Evolutionary conservation across 2,329 filamentous ascomycete genomes (phyloP).

Genomic region (Epichloe uncinata): DNA sequence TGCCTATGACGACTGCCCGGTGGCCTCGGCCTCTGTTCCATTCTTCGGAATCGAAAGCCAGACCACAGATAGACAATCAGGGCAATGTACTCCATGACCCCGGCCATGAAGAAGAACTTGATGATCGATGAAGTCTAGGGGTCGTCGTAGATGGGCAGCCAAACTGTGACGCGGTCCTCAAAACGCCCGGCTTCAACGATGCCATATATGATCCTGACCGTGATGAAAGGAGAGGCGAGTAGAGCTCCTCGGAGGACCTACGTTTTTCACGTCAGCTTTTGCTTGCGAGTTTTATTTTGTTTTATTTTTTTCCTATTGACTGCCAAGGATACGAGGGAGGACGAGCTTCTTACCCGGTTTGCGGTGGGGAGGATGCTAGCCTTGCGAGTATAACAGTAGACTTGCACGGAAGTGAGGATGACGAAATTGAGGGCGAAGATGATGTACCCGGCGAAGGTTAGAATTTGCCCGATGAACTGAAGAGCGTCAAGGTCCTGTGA

Average conservation of each 20-base stretch:
- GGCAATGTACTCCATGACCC: conserved; percentile 9
- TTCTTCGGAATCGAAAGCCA: conserved; percentile 7
- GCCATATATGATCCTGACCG: conserved; percentile 11
- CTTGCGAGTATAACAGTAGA: conserved; percentile 7
- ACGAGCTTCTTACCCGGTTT: conserved; percentile 5
- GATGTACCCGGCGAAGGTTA: conserved; percentile 12
- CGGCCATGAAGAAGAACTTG: conserved; percentile 7
- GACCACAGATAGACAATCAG: conserved; percentile 8
- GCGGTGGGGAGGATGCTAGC: conserved; percentile 9
- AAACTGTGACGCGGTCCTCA: conserved; percentile 2
- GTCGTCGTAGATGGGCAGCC: conserved; percentile 10
- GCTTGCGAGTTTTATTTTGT: background rate
- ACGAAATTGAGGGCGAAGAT: conserved; percentile 10
- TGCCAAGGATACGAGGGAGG: no score
- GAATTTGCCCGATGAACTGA: conserved; percentile 5
- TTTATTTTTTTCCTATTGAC: no score
- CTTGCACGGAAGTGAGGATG: conserved; percentile 8
- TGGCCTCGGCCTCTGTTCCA: background rate
- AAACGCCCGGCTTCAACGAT: conserved; percentile 9
- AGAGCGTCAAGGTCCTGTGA: conserved; percentile 1
- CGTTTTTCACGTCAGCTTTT: background rate
- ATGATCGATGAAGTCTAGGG: conserved; percentile 2
- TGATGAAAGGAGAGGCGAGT: conserved; percentile 11
- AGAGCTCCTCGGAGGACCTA: conserved; percentile 10
- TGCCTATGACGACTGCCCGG: background rate